These are phyloP conservation scores for Alternaria infectoria DNA, from an alignment of 2,329 filamentous ascomycete species.

Conservation along the genomic window DNA sequence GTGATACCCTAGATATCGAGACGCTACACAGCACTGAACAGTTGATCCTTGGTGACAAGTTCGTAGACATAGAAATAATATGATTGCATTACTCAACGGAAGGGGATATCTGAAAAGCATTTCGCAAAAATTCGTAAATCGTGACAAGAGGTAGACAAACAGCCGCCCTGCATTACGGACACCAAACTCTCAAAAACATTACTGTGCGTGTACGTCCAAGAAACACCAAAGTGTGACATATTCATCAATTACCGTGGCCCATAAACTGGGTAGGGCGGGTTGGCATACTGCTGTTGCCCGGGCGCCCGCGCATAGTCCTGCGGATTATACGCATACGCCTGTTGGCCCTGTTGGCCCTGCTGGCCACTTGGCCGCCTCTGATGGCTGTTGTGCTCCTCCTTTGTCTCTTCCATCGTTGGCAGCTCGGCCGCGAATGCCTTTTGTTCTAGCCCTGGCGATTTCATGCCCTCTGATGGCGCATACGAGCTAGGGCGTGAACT, in stretches of 20 bases:
- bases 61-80: background rate
- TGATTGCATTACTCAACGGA: constrained; percentile 1
- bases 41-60: no score
- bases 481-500: constrained; percentile 47
- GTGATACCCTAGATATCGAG: no score
- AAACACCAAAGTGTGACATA: background rate
- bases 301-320: constrained; percentile 37
- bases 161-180: background rate
- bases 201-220: background rate
- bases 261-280: constrained; percentile 14
- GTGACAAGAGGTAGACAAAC: background rate
- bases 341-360: constrained; percentile 17
- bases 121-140: background rate
- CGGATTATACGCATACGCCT: constrained; percentile 44
- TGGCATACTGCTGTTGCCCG: constrained; percentile 12
- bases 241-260: background rate
- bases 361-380: constrained; percentile 22
- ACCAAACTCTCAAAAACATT: background rate
- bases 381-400: constrained; percentile 38
- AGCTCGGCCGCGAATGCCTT: constrained; percentile 43
- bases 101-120: constrained; percentile 10
- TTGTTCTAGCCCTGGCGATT: constrained; percentile 42
- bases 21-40: no score
- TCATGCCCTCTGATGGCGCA: constrained; percentile 41
- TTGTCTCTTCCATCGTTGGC: constrained; percentile 45